Evolutionary conservation across 75 land plant species (phyloP), one percentile per base, ranked within the genome.

Genomic region (Selaginella tamariscina): DNA sequence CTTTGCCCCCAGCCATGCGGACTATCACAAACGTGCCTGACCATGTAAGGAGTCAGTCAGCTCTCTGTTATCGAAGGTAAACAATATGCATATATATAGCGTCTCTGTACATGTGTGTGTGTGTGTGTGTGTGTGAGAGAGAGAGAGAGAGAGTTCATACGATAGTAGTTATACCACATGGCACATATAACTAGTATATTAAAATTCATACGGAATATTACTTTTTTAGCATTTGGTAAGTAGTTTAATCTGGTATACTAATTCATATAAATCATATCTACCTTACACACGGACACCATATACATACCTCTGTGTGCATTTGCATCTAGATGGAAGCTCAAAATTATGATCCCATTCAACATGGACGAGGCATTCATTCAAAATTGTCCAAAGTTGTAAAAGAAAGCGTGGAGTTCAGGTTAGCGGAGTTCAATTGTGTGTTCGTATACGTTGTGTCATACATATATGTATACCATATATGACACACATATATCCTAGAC

Each of bases 371-470:
- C 55, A 68, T 78, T 60, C 88, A 88, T 54, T 64, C 74, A 32
- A 88, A 83, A 66, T 65, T 88, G 24, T 81, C 77, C 65, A 72
- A 70, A 64, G 80, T 88, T 62, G 86, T 83, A 30, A 85, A 85
- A 32, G 86, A 88, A 70, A 88, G 92, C 69, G 70, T 85, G 62
- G 80, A 81, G 24, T 75, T 83, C 30, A 68, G 88, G 86, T 88
- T 18, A 66, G 68, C 15, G 5, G 5, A 39, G n/a, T n/a, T 39
- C 5, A 15, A 15, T 39, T 39, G 5, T 39, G 15, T 5, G 49
- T 15, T 5, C 49, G 15, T 15, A 39, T 39, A 39, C 49, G 11
- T 39, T 39, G 5, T 15, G 49, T 39, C 15, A 5, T 39, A 15
- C 5, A 39, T 39, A 5, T 39, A 5, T 5, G 49, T 39, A 5